Base-by-base conservation (phyloP, 805 yeast genomes). In the Yarrowia hollandica region DNA sequence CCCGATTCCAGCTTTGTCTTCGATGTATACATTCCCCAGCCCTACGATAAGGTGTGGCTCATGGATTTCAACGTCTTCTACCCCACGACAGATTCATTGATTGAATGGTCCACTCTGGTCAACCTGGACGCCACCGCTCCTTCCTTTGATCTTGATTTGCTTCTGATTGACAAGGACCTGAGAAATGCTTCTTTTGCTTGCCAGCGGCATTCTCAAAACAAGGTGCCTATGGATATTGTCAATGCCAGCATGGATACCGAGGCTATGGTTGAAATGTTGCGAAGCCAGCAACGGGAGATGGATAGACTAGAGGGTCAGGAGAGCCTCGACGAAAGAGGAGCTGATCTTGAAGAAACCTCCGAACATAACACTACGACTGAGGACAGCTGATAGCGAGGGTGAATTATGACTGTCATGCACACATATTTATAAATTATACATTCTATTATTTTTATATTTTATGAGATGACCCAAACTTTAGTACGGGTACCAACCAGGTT, bases 31-130 rank as follows among this genome's bases (percentile, higher is more conserved):
- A 71, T 94, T 5, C 94, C 97, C 1, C 76, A 86, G 59, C 91
- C 96, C 0, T 82, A 81, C 63, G 70, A 80, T 14, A 79, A 77
- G 60, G 85, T 85, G 0, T 83, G 80, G 73, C 72, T 94, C 2
- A 77, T 94, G 14, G 99, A 94, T 67, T 80, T 94, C 64, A 94
- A 94, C 69, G 96, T 97, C 1, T 92, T 86, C 71, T 76, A 85
- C 0, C 76, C 90, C 60, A 82, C 81, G 44, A 85, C 97, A 0
- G 97, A 91, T 65, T 72, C 96, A 0, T 70, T 92, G 21, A 92
- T 81, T 70, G 80, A 90, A 14, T 94, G 98, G 98, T 79, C 85
- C 64, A 97, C 94, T 69, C 68, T 92, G 54, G 70, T 74, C 1
- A 70, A 73, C 6, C 65, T 68, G 64, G 69, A 57, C 18, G 59